These are phyloP conservation scores for Halocafeteria seosinensis DNA, from an alignment of 108 stramenopile species.

Conservation along the genomic window DNA sequence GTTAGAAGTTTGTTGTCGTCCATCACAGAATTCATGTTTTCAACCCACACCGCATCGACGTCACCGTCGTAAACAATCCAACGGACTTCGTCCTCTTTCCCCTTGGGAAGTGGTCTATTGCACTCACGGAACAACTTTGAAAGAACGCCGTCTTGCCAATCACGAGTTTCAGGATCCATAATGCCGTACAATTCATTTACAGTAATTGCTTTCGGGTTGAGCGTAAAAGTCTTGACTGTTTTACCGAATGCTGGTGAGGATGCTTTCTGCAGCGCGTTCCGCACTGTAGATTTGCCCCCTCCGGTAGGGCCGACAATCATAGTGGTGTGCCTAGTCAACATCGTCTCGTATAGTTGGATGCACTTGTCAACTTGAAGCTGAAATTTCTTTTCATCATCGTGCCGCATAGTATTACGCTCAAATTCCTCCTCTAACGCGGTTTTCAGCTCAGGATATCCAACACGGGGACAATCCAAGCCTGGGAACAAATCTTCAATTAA, in stretches of 20 bases:
- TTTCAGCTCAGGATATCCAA: conserved; percentile 46
- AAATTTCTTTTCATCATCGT: conserved; percentile 35
- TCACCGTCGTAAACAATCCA: conserved; percentile 54
- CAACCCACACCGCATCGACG: conserved; percentile 54
- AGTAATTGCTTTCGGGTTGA: conserved; percentile 51
- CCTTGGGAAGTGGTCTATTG: conserved; percentile 40
- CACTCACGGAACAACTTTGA: conserved; percentile 46
- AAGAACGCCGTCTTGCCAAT: conserved; percentile 53
- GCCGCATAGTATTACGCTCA: conserved; percentile 27
- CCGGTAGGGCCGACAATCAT: conserved; percentile 57
- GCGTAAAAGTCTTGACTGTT: conserved; percentile 30
- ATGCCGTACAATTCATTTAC: conserved; percentile 49
- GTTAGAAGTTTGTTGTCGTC: conserved; percentile 46
- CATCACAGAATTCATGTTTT: conserved; percentile 61
- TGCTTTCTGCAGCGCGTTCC: conserved; percentile 39
- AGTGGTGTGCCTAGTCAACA: conserved; percentile 39
- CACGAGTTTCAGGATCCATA: conserved; percentile 50
- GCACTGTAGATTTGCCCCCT: conserved; percentile 45
- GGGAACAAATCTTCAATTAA: conserved; percentile 53
- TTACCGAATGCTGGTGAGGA: conserved; percentile 29
- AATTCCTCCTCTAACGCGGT: conserved; percentile 20
- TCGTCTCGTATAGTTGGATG: conserved; percentile 53
- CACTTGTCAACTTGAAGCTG: conserved; percentile 45
- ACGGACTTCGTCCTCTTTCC: conserved; percentile 44
- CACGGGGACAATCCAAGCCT: conserved; percentile 47